Conservation (phyloP, 2,329 filamentous ascomycete species). For the Trichoderma hamatum region DNA sequence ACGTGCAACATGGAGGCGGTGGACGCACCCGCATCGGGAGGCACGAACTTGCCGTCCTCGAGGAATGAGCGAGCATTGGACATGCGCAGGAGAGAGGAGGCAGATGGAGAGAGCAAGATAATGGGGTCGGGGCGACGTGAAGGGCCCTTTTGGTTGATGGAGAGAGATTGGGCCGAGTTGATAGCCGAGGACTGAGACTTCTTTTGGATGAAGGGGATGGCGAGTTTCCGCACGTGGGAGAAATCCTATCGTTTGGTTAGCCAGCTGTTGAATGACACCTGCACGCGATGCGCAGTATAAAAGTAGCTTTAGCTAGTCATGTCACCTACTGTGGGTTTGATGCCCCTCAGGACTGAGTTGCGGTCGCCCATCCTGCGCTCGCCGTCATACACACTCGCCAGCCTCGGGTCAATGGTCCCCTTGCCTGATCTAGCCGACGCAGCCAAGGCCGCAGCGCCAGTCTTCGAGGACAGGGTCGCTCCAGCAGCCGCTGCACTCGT, state of each 20-base stretch:
- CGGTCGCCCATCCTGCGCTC: slow-evolving; percentile 92
- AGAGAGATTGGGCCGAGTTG: slow-evolving; percentile 50
- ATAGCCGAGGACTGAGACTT: slow-evolving; percentile 52
- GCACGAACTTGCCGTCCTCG: slow-evolving; percentile 78
- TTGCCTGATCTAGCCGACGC: slow-evolving; percentile 59
- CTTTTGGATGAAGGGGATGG: slow-evolving; percentile 72
- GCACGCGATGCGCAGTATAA: background rate
- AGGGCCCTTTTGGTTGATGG: slow-evolving; percentile 57
- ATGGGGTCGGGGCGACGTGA: slow-evolving; percentile 73
- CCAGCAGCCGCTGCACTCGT: slow-evolving; percentile 41
- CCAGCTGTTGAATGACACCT: background rate
- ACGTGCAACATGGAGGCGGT: slow-evolving; percentile 83
- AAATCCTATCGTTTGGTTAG: slow-evolving; percentile 69
- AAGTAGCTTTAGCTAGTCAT: background rate
- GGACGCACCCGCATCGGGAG: slow-evolving; percentile 69
- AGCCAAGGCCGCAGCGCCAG: slow-evolving; percentile 41
- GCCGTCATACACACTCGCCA: slow-evolving; percentile 86
- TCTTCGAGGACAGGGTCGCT: slow-evolving; percentile 41
- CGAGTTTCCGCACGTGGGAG: slow-evolving; percentile 86
- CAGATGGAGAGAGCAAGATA: slow-evolving; percentile 94
- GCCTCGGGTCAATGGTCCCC: slow-evolving; percentile 73
- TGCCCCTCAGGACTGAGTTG: slow-evolving; percentile 82
- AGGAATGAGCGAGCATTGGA: slow-evolving; percentile 96
- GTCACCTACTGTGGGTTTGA: slow-evolving; percentile 77
- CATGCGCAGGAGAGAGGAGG: slow-evolving; percentile 91